Evolutionary conservation across 352 stramenopile species (phyloP).

Genomic region (Globisporangium paroecandrum): DNA sequence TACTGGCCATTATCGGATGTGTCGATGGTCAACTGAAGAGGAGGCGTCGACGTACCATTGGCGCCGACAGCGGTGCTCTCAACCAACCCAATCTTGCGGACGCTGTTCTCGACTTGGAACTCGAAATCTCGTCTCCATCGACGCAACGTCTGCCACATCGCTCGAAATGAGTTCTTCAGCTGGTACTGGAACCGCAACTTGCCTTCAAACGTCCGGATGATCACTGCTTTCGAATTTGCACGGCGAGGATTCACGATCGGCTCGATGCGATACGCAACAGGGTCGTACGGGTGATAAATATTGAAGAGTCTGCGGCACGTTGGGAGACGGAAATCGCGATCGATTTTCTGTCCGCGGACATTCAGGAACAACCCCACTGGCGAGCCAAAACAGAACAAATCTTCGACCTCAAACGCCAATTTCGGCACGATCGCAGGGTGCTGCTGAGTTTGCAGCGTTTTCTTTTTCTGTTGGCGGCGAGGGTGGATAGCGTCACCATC

Average conservation of each 20-base stretch:
- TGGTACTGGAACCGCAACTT: slow-evolving; percentile 85
- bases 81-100: slow-evolving; percentile 70
- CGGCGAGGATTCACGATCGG: slow-evolving; percentile 84
- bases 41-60: neutral
- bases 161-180: slow-evolving; percentile 75
- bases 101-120: slow-evolving; percentile 59
- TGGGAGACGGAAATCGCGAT: slow-evolving; percentile 64
- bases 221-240: slow-evolving; percentile 76
- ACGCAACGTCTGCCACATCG: slow-evolving; percentile 72
- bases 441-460: slow-evolving; percentile 4
- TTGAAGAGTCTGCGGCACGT: slow-evolving; percentile 90
- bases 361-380: slow-evolving; percentile 91
- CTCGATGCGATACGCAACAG: slow-evolving; percentile 94
- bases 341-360: slow-evolving; percentile 83
- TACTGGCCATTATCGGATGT: slow-evolving; percentile 10
- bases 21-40: slow-evolving; percentile 10
- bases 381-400: slow-evolving; percentile 89
- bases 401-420: slow-evolving; percentile 77
- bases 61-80: slow-evolving; percentile 28
- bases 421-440: slow-evolving; percentile 40
- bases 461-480: slow-evolving; percentile 6
- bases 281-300: slow-evolving; percentile 94
- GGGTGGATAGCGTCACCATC: slow-evolving; percentile 4
- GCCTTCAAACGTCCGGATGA: slow-evolving; percentile 83
- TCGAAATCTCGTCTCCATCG: slow-evolving; percentile 79